Conservation (phyloP, 2,329 filamentous ascomycete genomes). For the Trichophyton mentagrophytes region DNA sequence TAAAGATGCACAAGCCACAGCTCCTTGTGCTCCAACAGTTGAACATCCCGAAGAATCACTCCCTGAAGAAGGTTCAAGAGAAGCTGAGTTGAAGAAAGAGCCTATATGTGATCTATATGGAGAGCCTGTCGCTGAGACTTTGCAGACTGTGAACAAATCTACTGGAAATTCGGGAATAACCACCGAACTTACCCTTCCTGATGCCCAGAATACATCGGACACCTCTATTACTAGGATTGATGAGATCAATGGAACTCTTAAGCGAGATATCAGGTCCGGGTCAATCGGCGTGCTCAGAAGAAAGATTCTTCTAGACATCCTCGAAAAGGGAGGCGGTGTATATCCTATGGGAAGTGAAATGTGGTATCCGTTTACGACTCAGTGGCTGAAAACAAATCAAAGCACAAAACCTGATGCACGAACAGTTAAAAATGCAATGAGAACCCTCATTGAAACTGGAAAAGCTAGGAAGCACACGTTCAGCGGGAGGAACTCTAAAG, state of each 20-base stretch:
- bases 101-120: neutral
- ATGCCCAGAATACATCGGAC: neutral
- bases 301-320: constrained; percentile 42
- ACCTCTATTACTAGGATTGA: neutral
- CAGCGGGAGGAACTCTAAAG: constrained; percentile 37
- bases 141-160: neutral
- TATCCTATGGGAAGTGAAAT: constrained; percentile 45
- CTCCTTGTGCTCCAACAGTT: neutral
- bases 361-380: constrained; percentile 41
- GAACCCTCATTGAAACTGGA: constrained; percentile 37
- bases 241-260: neutral
- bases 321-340: constrained; percentile 42
- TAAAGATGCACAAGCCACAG: neutral
- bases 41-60: neutral
- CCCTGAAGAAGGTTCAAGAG: neutral
- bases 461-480: constrained; percentile 43
- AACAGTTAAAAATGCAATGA: constrained; percentile 40
- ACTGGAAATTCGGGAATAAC: too few species aligned
- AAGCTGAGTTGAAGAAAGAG: neutral
- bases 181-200: neutral
- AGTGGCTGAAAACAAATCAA: constrained; percentile 39
- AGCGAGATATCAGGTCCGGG: constrained; percentile 22
- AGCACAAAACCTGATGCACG: constrained; percentile 39
- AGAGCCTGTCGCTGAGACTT: neutral
- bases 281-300: constrained; percentile 34